Percentiles rank a stretch among this genome's conserved stretches.
Conservation (phyloP, 2,329 filamentous ascomycete genomes). For the Colletotrichum noveboracense region DNA sequence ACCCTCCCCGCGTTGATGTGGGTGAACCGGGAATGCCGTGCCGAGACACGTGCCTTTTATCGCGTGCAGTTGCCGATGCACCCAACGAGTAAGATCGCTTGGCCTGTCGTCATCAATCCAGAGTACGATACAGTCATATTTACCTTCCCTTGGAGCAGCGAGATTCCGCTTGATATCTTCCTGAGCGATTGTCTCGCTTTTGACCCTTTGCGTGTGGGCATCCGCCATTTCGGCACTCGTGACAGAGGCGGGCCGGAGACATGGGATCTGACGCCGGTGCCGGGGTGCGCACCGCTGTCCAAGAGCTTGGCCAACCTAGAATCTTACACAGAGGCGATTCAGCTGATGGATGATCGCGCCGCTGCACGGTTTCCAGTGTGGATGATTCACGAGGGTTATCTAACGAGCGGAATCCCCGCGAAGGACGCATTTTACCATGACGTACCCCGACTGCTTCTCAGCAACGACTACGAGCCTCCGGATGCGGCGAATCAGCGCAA, state of each 20-base stretch:
- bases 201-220: conserved; percentile 14
- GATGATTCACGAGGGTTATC: conserved; percentile 22
- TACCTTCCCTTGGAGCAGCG: conserved; percentile 22
- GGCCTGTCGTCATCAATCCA: conserved; percentile 23
- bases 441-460: conserved; percentile 7
- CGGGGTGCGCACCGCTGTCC: conserved; percentile 12
- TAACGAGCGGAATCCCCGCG: conserved; percentile 12
- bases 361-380: conserved; percentile 17
- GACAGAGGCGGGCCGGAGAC: conserved; percentile 17
- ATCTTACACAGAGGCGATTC: conserved; percentile 20
- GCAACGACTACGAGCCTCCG: conserved; percentile 18
- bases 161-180: conserved; percentile 20
- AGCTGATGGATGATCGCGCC: conserved; percentile 20
- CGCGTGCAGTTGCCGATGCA: conserved; percentile 24
- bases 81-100: conserved; percentile 22
- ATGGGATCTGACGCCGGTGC: conserved; percentile 21
- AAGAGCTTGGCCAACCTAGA: conserved; percentile 15
- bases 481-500: conserved; percentile 10
- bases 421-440: conserved; percentile 16
- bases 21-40: conserved; percentile 23
- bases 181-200: conserved; percentile 20
- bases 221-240: conserved; percentile 19
- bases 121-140: conserved; percentile 25
- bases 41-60: conserved; percentile 24
- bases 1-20: conserved; percentile 24